A percentile compares a stretch with the other conserved stretches of the same genome.
Evolutionary conservation across 2,329 filamentous ascomycete genomes (phyloP).

Genomic region (Byssoonygena ceratinophila): DNA sequence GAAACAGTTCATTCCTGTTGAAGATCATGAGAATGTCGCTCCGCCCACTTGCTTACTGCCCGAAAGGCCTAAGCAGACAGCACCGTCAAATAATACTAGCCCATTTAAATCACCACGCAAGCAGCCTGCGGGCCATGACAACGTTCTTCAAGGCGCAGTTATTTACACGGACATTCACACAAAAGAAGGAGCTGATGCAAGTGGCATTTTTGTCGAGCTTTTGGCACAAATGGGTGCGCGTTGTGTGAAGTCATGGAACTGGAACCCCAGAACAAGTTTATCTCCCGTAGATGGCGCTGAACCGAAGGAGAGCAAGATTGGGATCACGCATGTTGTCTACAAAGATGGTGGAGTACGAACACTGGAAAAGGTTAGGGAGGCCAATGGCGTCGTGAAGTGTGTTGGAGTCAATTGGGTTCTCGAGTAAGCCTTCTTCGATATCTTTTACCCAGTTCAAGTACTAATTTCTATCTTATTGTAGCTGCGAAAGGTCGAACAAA

Average conservation of each 20-base stretch:
- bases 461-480: conserved; percentile 27
- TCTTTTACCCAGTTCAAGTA: not conserved
- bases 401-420: conserved; percentile 83
- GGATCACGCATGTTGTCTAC: conserved; percentile 80
- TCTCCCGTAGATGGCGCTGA: conserved; percentile 28
- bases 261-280: conserved; percentile 50
- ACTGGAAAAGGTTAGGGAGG: conserved; percentile 62
- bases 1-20: conserved; percentile 9
- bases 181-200: conserved; percentile 68
- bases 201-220: conserved; percentile 68
- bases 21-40: conserved; percentile 2
- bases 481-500: conserved; percentile 63
- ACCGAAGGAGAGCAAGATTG: conserved; percentile 44
- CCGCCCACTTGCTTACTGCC: conserved; percentile 9
- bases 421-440: conserved; percentile 50
- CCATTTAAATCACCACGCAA: conserved; percentile 21
- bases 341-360: conserved; percentile 77
- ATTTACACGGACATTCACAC: conserved; percentile 79
- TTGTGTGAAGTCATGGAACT: conserved; percentile 65
- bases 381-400: conserved; percentile 65
- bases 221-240: conserved; percentile 71
- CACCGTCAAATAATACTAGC: conserved; percentile 14
- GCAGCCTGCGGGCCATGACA: conserved; percentile 16
- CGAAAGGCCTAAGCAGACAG: conserved; percentile 13
- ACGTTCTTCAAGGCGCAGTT: conserved; percentile 57